Base-by-base conservation (phyloP, 208 protist species). In the Trypanosoma boissoni region DNA sequence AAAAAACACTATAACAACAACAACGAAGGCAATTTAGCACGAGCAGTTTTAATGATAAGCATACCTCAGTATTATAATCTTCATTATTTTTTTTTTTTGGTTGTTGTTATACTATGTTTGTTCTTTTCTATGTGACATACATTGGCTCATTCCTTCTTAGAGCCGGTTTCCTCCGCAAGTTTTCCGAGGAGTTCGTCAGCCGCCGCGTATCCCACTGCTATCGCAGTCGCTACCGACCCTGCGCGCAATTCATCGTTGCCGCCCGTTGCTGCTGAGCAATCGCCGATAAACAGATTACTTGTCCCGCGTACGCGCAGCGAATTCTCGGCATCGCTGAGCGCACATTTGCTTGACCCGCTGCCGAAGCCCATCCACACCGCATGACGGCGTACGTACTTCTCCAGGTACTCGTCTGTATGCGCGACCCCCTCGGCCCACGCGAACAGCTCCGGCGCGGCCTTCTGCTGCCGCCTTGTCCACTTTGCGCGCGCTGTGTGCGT, bases 321-420 rank as follows among this genome's bases (percentile, higher is more conserved):
- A 27, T 57, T 39, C 0, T 71, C 53, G 3, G 62, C 42, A n/a
- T 24, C 23, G 4, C 44, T 24, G 16, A 92, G 54, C 59, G 81
- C 81, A 2, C 55, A 16, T 26, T 72, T 77, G 39, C 69, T 78
- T 10, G 75, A 80, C 41, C 84, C 88, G 50, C 78, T 87, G 10
- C 63, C 82, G 58, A 83, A 92, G 4, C 88, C 88, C 6, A 95
- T 72, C 85, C 88, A 95, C 62, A 78, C 76, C 3, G 88, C 71
- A 60, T 95, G 83, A 23, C 74, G 68, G 3, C 72, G 46, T 21
- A 88, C 64, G 57, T 95, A 95, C 16, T 58, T 46, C 28, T 74
- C 60, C 73, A 92, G 76, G 68, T 95, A 95, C 36, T 26, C 29
- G 31, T 76, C 53, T 26, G 60, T 72, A 23, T 34, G 44, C 18